phyloP scores from a whole-genome alignment of 257 asterid genomes.

The Solanum ossicruentum region DNA sequence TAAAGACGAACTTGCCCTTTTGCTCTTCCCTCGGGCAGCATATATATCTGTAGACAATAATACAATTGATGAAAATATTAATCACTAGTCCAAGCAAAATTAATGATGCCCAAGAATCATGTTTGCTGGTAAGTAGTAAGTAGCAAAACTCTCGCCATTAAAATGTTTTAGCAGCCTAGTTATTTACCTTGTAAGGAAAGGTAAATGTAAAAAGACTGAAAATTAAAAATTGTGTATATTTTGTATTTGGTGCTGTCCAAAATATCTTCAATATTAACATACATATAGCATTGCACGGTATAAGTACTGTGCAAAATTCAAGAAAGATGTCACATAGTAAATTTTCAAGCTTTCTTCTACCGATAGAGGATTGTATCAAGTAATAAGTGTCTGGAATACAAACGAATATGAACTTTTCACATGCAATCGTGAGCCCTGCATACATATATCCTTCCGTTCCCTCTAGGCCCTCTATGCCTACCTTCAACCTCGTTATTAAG shows the following conservation, averaged over 20 bases:
- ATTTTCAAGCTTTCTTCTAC: neutral
- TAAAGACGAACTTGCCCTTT: constrained; percentile 94
- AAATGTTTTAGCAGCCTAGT: neutral
- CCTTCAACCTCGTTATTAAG: neutral
- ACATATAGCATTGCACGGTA: neutral
- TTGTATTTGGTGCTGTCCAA: neutral
- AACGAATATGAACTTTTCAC: neutral
- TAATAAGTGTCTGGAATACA: neutral
- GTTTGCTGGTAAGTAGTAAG: neutral
- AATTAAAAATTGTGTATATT: neutral
- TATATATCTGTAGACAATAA: constrained; percentile 48
- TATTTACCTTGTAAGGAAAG: neutral
- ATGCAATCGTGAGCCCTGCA: neutral
- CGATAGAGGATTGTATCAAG: neutral
- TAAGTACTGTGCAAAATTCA: neutral
- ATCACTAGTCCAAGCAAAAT: neutral
- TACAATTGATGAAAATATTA: neutral
- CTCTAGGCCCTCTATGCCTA: neutral
- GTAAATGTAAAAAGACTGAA: neutral
- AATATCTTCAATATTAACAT: neutral
- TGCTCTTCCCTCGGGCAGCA: constrained; percentile 85
- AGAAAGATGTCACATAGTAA: neutral
- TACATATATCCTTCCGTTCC: neutral
- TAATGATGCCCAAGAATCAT: neutral
- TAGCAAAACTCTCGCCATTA: neutral